Evolutionary conservation across 2,329 filamentous ascomycete species (phyloP), one percentile per base, ranked within the genome.

Genomic region (Aspergillus hortae): DNA sequence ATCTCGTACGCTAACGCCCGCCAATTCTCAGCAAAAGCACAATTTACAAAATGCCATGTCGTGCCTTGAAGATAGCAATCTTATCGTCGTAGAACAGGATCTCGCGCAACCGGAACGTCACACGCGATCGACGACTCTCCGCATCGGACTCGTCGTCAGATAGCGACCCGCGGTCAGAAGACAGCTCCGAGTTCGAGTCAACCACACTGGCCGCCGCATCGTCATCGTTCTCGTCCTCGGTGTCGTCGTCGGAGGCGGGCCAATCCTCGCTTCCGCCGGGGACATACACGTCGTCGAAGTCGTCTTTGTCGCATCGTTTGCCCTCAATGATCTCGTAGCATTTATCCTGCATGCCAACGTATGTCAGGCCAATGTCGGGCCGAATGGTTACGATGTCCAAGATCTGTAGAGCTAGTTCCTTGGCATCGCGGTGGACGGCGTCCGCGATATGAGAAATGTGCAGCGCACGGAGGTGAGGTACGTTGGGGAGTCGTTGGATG

Each of bases 11-110:
- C 46, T 49, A 32, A 48, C 55, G 49, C 51, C 47, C 14, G 32
- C n/a, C 38, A 27, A 32, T 44, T 33, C 27, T 48, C 23, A 30
- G 44, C 14, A 47, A 30, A 52, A 35, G n/a, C 44, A 38, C n/a
- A 44, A 38, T 52, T 68, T 61, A 75, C 44, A 77, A 62, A 56
- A 68, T 63, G 46, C 81, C 84, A 70, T 89, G 85, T 54, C 89
- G 80, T 30, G 87, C 87, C 68, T 87, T 88, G 73, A 92, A 92
- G 52, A 92, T 86, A 25, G 87, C 84, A 48, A 90, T 84, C 70
- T 90, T 89, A 67, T 92, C 89, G 67, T 92, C 89, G 63, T 90
- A 92, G 69, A 90, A 92, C 56, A 92, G 70, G 57, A 94, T 92
- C 74, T 92, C 88, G 55, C 88, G 77, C 58, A 92, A 74, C 49